These are phyloP conservation scores for Clarireedia hainanense DNA, from an alignment of 2,329 filamentous ascomycete genomes.

Conservation along the genomic window DNA sequence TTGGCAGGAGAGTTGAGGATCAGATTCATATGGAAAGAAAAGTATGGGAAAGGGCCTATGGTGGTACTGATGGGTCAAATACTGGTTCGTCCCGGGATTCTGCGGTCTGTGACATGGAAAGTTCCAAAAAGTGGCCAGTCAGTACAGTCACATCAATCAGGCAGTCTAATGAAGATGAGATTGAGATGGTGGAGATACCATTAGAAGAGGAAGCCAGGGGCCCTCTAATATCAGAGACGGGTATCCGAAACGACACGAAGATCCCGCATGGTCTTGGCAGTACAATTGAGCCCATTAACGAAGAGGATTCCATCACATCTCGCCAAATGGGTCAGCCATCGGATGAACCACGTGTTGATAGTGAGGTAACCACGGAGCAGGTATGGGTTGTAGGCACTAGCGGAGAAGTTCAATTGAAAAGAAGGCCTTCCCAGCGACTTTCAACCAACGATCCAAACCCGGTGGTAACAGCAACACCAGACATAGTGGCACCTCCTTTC, in stretches of 20 bases:
- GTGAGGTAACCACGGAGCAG: slow-evolving; percentile 28
- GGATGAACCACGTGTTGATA: slow-evolving; percentile 15
- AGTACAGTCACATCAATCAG: slow-evolving; percentile 24
- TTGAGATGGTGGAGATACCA: slow-evolving; percentile 47
- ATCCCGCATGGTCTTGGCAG: slow-evolving; percentile 19
- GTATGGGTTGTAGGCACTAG: slow-evolving; percentile 28
- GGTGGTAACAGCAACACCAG: slow-evolving; percentile 38
- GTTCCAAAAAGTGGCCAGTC: slow-evolving; percentile 35
- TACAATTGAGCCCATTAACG: slow-evolving; percentile 36
- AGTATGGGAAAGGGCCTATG: slow-evolving; percentile 74
- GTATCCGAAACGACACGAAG: slow-evolving; percentile 24
- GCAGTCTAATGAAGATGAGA: slow-evolving; percentile 36
- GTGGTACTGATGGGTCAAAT: slow-evolving; percentile 41
- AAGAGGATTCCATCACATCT: background rate
- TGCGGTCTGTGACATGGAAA: slow-evolving; percentile 34
- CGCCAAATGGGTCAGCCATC: slow-evolving; percentile 36
- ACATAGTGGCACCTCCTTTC: slow-evolving; percentile 60
- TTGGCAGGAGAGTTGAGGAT: slow-evolving; percentile 59
- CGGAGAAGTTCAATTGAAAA: slow-evolving; percentile 26
- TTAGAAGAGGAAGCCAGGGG: background rate
- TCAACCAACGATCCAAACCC: slow-evolving; percentile 22
- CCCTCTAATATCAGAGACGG: slow-evolving; percentile 18
- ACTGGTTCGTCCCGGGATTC: slow-evolving; percentile 21
- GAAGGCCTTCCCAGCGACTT: slow-evolving; percentile 21
- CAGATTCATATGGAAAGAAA: slow-evolving; percentile 52